phyloP scores from a whole-genome alignment of 768 basidiomycete species.

The Mycena vitilis region DNA sequence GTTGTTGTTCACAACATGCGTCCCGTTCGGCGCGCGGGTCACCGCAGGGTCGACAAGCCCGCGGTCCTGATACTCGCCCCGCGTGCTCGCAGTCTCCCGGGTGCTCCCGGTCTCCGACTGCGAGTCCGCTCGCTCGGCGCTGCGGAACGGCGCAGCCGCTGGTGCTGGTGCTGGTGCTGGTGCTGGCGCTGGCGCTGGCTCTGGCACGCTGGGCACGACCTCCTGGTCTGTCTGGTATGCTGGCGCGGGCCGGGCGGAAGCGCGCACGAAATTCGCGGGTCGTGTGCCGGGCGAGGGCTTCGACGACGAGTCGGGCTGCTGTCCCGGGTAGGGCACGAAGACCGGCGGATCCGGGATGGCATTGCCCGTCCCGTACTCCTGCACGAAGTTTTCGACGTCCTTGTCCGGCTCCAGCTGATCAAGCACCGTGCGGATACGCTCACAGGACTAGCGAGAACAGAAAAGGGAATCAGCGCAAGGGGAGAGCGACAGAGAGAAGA shows the following conservation, averaged over 20 bases:
- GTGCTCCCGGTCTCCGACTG: constrained; percentile 25
- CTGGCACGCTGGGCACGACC: neutral
- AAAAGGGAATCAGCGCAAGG: constrained; percentile 11
- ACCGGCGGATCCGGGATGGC: constrained; percentile 88
- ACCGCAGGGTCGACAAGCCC: constrained; percentile 29
- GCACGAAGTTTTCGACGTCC: constrained; percentile 92
- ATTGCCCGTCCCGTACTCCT: constrained; percentile 89
- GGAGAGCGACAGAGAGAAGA: constrained; percentile 6
- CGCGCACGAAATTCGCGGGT: constrained; percentile 61
- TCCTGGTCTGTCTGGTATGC: constrained; percentile 21
- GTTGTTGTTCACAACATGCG: constrained; percentile 40
- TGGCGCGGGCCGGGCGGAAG: constrained; percentile 33
- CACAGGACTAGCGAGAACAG: constrained; percentile 77
- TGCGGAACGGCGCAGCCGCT: constrained; percentile 8
- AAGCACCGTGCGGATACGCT: constrained; percentile 85
- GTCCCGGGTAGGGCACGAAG: constrained; percentile 63
- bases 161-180: neutral
- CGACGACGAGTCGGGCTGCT: constrained; percentile 32
- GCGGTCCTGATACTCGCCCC: constrained; percentile 30
- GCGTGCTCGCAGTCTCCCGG: constrained; percentile 20
- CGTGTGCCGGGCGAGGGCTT: constrained; percentile 48
- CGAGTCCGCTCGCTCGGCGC: constrained; percentile 10
- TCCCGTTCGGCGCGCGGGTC: constrained; percentile 21
- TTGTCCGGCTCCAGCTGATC: constrained; percentile 90
- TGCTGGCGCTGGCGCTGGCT: constrained; percentile 9